Conservation (phyloP, 2,329 filamentous ascomycete species). For the Pyricularia sp. region DNA sequence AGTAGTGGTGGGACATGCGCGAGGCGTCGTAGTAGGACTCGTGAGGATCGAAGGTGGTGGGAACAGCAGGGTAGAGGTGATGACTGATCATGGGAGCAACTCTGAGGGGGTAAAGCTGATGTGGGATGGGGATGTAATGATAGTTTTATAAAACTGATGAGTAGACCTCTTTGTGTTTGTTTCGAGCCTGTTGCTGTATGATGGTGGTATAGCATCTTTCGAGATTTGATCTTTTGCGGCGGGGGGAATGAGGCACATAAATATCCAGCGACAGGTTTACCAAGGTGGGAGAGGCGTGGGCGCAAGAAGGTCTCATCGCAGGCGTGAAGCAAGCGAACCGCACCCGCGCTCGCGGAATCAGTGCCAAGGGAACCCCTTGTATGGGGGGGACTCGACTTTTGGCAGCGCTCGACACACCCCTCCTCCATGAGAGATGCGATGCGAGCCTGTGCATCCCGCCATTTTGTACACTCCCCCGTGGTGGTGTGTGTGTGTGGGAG, state of each 20-base stretch:
- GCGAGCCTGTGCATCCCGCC: not conserved
- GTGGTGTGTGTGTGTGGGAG: not conserved
- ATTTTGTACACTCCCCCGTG: not conserved
- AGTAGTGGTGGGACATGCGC: not conserved
- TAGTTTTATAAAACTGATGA: not conserved
- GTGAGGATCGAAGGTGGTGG: slow-evolving; percentile 1
- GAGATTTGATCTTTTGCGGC: not conserved
- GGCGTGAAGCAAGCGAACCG: not conserved
- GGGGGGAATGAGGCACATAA: not conserved
- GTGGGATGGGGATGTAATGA: not conserved
- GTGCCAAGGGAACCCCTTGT: not conserved
- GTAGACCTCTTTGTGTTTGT: not conserved
- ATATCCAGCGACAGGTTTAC: not conserved
- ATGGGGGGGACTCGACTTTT: not conserved
- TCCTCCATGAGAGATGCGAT: not conserved
- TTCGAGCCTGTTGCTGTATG: not conserved
- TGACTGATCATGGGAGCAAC: slow-evolving; percentile 2
- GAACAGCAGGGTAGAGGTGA: not conserved
- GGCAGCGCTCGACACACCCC: not conserved
- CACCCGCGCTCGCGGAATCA: not conserved
- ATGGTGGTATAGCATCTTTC: not conserved
- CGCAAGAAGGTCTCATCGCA: not conserved
- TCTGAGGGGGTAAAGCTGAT: not conserved
- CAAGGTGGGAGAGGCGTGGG: not conserved
- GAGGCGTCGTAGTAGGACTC: not conserved